Evolutionary conservation across 305 asterid genomes (phyloP).

Genomic region (Rubia peregrina): DNA sequence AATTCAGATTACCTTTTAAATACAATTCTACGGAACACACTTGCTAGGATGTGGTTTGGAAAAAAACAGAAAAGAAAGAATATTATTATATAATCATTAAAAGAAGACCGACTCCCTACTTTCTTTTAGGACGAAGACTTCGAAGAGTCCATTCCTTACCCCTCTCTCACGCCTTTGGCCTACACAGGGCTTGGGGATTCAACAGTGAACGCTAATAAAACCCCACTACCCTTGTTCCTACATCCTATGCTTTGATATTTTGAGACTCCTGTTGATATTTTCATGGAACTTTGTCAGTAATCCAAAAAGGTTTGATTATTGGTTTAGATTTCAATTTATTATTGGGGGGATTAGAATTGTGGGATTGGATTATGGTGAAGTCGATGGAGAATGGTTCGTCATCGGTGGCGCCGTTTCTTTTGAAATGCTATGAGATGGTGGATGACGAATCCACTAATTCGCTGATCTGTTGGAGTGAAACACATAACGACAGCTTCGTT

Average conservation of each 20-base stretch:
- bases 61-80: neutral
- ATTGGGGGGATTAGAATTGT: neutral
- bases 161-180: neutral
- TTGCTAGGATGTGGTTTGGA: too few relatives aligned
- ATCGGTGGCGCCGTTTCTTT: conserved; percentile 73
- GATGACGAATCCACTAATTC: conserved; percentile 65
- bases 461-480: conserved; percentile 74
- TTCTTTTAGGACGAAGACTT: too few relatives aligned
- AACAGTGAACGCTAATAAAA: neutral
- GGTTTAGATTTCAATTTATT: conserved; percentile 2
- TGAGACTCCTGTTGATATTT: neutral
- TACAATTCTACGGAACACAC: too few relatives aligned
- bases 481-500: conserved; percentile 58
- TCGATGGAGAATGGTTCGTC: conserved; percentile 61
- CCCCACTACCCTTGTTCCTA: neutral
- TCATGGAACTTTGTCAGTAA: neutral
- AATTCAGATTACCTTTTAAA: too few relatives aligned
- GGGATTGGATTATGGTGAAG: conserved; percentile 53
- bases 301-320: neutral
- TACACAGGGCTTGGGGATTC: neutral
- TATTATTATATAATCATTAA: too few relatives aligned
- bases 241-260: neutral
- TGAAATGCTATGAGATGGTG: conserved; percentile 84
- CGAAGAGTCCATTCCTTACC: neutral
- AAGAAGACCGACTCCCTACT: too few relatives aligned